Evolutionary conservation across 345 rosid genomes (phyloP), one percentile per base, ranked within the genome.

Genomic region (Atalantia buxifolia): DNA sequence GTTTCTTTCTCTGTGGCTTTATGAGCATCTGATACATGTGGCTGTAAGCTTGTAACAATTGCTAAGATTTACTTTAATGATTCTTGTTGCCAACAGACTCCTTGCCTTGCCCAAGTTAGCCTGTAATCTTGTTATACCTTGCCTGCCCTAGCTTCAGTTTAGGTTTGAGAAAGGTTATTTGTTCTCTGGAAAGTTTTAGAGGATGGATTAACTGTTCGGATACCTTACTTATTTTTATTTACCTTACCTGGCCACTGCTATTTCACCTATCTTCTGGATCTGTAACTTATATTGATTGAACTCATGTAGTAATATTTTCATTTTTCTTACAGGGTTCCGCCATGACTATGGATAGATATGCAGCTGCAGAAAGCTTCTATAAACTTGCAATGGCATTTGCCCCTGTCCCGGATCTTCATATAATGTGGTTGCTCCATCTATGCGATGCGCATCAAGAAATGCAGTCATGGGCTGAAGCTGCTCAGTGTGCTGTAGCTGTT

Each of bases 381-480:
- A 96, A 92, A 88, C 97, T 96, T 83, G 99, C 98, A 75, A 92
- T 96, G 95, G 99, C 99, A 70, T 96, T 96, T 90, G 91, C 98
- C 64, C 94, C 98, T 78, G 99, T 96, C 80, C 99, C 99, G 0
- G 99, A 96, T 86, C 99, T 96, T 86, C 98, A 96, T 85, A 94
- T 96, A 70, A 96, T 96, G 99, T 96, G 99, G 98, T 89, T 96
- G 81, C 82, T 96, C 80, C 99, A 96, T 90, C 84, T 96, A 66
- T 96, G 99, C 80, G 99, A 96, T 85, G 98, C 99, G 2, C 99
- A 94, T 88, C 99, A 96, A 87, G 99, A 96, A 89, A 96, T 96
- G 98, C 99, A 94, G 85, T 94, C 99, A 62, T 96, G 91, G 90
- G 98, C 99, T 80, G 98, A 96, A 87, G 98, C 99, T 78, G 99